Base-by-base conservation (phyloP, 2,329 filamentous ascomycete genomes). In the Cadophora malorum region DNA sequence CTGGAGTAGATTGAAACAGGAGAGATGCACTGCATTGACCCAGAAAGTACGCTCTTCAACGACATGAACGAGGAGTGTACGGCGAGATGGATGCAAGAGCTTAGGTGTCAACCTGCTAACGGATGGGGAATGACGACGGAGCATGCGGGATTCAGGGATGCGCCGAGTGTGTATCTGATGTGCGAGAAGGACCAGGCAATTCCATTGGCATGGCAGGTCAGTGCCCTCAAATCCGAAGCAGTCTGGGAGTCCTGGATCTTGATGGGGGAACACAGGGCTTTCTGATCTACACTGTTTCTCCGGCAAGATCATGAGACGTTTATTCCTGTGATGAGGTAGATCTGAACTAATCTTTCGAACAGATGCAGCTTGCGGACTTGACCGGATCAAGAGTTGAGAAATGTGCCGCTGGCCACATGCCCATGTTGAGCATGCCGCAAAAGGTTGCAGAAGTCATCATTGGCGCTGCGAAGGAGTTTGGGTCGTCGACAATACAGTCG, bases 401-500 rank as follows among this genome's bases (percentile, higher is more conserved):
- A 25, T 68, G 63, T 64, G 23, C 23, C 16, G 52, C 66, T 31
- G 68, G 68, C 8, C 64, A 70, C 63, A 66, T 66, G 63, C 58
- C 64, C 7, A 65, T 63, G 63, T 14, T 70, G 4, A 64, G 63
- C 47, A 64, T 64, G 59, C 68, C 66, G 5, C 66, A 67, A 28
- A 70, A 62, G 47, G 68, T 70, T 14, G 66, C 58, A 14, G 68
- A 68, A 28, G 58, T 70, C 45, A 33, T 70, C 19, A 28, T 59
- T 21, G 56, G 33, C n/a, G 66, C 64, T 50, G 63, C 53, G 2
- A 55, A 67, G 28, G 62, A 60, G 16, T 47, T 47, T 21, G 38
- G 38, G 7, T 12, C 14, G 14, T 41, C 6, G 14, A 6, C 38
- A 41, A 35, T 9, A 9, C 33, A 5, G 33, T 35, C 38, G 8